A percentile compares a stretch with the other conserved stretches of the same genome.
These are phyloP conservation scores for Naganishia randhawae DNA, from an alignment of 768 basidiomycete genomes.

Conservation along the genomic window DNA sequence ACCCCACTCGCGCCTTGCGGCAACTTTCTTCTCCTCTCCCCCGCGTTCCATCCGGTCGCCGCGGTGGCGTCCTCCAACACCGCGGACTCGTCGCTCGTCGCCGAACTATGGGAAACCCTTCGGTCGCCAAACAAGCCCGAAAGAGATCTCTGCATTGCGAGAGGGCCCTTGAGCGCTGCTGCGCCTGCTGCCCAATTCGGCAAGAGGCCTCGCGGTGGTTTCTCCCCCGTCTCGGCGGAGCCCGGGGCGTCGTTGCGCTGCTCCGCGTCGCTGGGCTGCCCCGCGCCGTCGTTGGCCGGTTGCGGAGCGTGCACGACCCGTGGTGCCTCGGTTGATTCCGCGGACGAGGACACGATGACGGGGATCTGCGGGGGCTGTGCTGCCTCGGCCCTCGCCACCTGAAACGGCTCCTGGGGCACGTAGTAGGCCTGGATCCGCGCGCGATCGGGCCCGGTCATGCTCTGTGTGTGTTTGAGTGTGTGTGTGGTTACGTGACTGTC, in stretches of 20 bases:
- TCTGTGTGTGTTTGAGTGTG: no score
- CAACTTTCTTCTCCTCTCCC: constrained; percentile 4
- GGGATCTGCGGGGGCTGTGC: neutral
- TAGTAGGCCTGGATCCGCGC: constrained; percentile 17
- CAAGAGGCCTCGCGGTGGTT: neutral
- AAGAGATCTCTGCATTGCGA: constrained; percentile 4
- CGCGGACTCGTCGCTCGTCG: neutral
- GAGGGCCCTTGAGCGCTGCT: neutral
- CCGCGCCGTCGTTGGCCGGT: neutral
- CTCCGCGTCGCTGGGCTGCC: neutral
- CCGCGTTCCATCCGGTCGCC: constrained; percentile 2
- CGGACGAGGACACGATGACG: constrained; percentile 13
- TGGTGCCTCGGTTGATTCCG: constrained; percentile 11
- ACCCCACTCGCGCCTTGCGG: constrained; percentile 9
- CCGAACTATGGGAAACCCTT: neutral
- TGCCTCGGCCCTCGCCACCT: constrained; percentile 50
- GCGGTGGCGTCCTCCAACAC: neutral
- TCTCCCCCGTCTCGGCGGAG: no score
- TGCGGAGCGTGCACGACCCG: constrained; percentile 6
- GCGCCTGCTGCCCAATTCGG: constrained; percentile 12
- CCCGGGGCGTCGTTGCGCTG: neutral
- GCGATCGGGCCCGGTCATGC: no score
- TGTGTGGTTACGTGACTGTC: no score
- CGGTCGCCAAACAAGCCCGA: constrained; percentile 7
- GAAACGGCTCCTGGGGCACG: constrained; percentile 8